Percentiles rank a stretch among this genome's conserved stretches.
These are phyloP conservation scores for Sonneratia caseolaris DNA, from an alignment of 345 rosid species.

Conservation along the genomic window DNA sequence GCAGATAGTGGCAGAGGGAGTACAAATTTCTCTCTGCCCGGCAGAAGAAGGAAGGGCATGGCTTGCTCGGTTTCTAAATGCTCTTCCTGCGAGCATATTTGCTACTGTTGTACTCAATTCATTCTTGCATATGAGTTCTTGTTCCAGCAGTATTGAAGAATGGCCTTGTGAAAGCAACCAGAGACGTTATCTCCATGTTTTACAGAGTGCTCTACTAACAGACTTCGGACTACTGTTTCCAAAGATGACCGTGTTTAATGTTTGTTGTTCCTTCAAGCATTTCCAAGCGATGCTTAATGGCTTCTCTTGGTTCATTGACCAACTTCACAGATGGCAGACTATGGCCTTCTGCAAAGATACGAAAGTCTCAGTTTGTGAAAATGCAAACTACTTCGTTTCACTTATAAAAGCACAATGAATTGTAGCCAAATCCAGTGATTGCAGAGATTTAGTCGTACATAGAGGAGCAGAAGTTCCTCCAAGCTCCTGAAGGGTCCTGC, in stretches of 20 bases:
- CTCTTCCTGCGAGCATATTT: conserved; percentile 51
- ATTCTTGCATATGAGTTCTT: conserved; percentile 46
- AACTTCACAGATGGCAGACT: conserved; percentile 63
- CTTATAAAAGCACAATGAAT: conserved; percentile 33
- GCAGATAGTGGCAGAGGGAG: conserved; percentile 58
- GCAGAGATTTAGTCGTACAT: conserved; percentile 38
- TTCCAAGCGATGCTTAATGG: not conserved
- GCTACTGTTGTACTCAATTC: conserved; percentile 65
- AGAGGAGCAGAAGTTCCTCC: conserved; percentile 43
- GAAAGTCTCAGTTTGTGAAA: conserved; percentile 55
- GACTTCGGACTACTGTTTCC: not conserved
- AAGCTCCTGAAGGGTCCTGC: conserved; percentile 6
- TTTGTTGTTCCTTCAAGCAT: not conserved
- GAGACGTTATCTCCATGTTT: no score
- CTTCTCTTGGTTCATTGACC: not conserved
- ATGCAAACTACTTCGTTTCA: conserved; percentile 43
- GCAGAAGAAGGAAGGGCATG: conserved; percentile 67
- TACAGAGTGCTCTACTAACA: no score
- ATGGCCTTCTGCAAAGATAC: conserved; percentile 48
- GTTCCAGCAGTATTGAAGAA: no score
- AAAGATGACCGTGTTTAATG: no score
- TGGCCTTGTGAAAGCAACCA: no score
- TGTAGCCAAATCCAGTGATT: conserved; percentile 31
- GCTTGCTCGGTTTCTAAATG: conserved; percentile 63
- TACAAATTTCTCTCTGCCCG: conserved; percentile 48